phyloP scores from a whole-genome alignment of 2,329 filamentous ascomycete species.

The Lachnellula cervina region DNA sequence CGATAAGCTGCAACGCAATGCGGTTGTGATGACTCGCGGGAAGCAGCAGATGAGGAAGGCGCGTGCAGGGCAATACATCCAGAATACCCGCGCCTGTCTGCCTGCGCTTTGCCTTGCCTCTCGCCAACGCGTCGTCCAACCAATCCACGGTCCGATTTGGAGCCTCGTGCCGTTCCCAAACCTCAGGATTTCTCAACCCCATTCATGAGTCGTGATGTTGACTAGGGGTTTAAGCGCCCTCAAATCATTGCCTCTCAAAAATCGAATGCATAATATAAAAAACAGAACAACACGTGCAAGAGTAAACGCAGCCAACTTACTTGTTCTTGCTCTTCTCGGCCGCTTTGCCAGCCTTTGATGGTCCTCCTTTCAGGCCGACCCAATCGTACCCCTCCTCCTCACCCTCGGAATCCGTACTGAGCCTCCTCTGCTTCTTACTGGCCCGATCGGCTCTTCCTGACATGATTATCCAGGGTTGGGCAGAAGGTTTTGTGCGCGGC shows the following conservation, averaged over 20 bases:
- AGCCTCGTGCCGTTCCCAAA: no score
- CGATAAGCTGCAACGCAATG: constrained; percentile 17
- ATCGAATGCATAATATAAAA: background rate
- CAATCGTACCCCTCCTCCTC: constrained; percentile 23
- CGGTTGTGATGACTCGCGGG: background rate
- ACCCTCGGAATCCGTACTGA: constrained; percentile 31
- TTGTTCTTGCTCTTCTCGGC: background rate
- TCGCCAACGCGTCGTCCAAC: constrained; percentile 5
- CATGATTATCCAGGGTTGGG: constrained; percentile 14
- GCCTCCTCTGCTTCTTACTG: constrained; percentile 24
- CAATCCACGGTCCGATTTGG: background rate
- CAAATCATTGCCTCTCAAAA: no score
- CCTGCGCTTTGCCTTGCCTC: background rate
- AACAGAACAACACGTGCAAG: background rate
- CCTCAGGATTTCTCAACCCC: no score
- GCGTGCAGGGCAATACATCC: background rate
- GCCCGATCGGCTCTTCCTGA: constrained; percentile 21
- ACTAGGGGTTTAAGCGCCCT: no score
- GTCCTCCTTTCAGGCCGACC: constrained; percentile 9
- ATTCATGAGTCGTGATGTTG: no score
- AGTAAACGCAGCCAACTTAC: constrained; percentile 1
- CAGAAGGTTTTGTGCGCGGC: background rate
- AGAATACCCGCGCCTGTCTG: constrained; percentile 2
- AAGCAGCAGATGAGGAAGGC: background rate
- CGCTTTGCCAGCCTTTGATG: constrained; percentile 9